These are phyloP conservation scores for Friedmanniomyces simplex DNA, from an alignment of 495 filamentous ascomycete species.

Conservation along the genomic window DNA sequence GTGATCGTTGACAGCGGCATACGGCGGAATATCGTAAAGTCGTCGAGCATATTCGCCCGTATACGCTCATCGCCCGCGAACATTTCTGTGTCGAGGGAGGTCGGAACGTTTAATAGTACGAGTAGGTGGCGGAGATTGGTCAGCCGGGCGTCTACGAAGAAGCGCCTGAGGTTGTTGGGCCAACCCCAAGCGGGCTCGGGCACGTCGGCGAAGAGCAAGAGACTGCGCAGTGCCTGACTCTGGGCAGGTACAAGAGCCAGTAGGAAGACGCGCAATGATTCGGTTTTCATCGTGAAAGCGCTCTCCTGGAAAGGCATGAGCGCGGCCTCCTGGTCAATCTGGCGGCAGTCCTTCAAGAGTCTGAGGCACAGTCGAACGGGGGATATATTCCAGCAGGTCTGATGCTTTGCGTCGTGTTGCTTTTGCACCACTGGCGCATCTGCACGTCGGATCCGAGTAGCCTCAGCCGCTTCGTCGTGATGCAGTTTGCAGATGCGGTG, in stretches of 20 bases:
- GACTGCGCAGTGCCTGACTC: neutral
- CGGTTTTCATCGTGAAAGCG: neutral
- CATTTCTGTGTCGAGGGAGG: neutral
- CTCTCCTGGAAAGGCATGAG: neutral
- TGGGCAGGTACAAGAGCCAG: too few relatives aligned
- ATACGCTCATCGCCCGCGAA: neutral
- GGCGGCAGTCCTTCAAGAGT: neutral
- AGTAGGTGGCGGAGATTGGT: neutral
- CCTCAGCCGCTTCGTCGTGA: neutral
- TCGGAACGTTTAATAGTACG: too few relatives aligned
- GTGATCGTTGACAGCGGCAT: neutral
- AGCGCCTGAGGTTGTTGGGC: neutral
- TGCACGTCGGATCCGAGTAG: too few relatives aligned
- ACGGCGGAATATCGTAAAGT: neutral
- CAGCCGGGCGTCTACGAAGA: neutral
- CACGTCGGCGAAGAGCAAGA: neutral
- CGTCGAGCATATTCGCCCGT: neutral
- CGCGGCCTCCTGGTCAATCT: slow-evolving; percentile 1
- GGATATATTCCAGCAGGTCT: neutral
- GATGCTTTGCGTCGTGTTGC: neutral
- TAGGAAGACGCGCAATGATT: neutral
- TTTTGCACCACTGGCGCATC: neutral
- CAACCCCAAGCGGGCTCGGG: too few relatives aligned
- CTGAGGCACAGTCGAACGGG: neutral
- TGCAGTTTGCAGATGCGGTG: neutral